Percentiles rank a stretch among this genome's conserved stretches.
Conservation (phyloP, 2,329 filamentous ascomycete genomes). For the Aspergillus sp. region DNA sequence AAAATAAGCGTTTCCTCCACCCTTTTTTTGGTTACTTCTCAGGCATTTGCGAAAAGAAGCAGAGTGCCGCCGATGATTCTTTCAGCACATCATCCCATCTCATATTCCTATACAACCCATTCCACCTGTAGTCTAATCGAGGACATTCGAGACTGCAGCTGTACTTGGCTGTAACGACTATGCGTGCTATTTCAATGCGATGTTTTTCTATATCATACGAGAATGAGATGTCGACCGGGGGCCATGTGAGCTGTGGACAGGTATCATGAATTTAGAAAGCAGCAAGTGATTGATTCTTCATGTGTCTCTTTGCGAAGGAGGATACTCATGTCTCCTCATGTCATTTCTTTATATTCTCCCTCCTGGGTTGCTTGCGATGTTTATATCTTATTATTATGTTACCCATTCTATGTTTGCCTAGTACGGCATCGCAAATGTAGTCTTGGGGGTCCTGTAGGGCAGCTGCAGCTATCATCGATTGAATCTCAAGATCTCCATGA, state of each 20-base stretch:
- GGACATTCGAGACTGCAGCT: constrained; percentile 8
- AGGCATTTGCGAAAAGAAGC: constrained; percentile 23
- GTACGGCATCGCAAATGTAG: too few species aligned
- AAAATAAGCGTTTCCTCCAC: constrained; percentile 53
- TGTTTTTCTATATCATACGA: neutral
- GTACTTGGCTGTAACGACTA: constrained; percentile 8
- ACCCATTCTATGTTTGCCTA: neutral
- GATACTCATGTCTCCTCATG: too few species aligned
- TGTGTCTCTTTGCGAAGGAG: too few species aligned
- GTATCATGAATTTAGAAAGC: too few species aligned
- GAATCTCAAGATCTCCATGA: constrained; percentile 39
- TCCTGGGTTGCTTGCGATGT: too few species aligned
- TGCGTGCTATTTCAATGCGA: constrained; percentile 5
- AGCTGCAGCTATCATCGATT: constrained; percentile 22
- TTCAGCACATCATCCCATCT: constrained; percentile 11
- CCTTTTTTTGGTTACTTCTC: constrained; percentile 14
- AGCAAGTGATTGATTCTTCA: neutral
- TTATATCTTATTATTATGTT: too few species aligned
- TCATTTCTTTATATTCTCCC: too few species aligned
- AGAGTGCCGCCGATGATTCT: constrained; percentile 18
- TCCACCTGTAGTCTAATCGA: constrained; percentile 21
- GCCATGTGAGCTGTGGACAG: neutral
- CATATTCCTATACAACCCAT: constrained; percentile 9
- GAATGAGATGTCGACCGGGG: neutral
- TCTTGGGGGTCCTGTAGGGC: too few species aligned